Base-by-base conservation (phyloP, 2,329 filamentous ascomycete genomes). In the Pseudogymnoascus sp. region DNA sequence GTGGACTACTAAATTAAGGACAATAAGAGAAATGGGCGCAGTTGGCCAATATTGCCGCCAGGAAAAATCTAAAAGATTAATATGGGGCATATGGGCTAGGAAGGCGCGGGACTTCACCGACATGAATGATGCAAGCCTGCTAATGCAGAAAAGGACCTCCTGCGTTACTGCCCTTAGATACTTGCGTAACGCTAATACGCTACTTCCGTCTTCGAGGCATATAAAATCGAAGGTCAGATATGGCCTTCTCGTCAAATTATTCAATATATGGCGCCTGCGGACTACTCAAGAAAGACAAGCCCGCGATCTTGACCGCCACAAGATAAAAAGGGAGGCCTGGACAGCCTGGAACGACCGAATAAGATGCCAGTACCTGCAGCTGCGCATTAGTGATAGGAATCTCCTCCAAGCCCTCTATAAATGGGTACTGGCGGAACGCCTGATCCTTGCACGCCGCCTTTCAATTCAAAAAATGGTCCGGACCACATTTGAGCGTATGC, bases 331-430 rank as follows among this genome's bases (percentile, higher is more conserved):
- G 58, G 84, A 83, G 68, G 76, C 81, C 3, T 85, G 81, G 75
- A 85, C 79, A 1, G 74, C 75, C 9, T 88, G 85, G 86, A 87
- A 86, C 64, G 82, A 87, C 66, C 74, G 74, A 14, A 74, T 86
- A 14, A 81, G 85, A 16, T 79, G 77, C 63, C 75, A 79, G 65
- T 78, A 78, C 14, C 71, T 87, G 1, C 73, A 72, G 57, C 73
- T 77, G 18, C 79, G 77, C 12, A 81, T 86, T 57, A 77, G 86
- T 64, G 78, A 82, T 64, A 78, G 84, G 3, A 65, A 86, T 39
- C 73, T 82, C 41, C 72, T 81, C 30, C 79, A 86, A 67, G 72
- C 75, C 6, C 74, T 87, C 63, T 86, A 85, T 70, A 84, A 78
- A 70, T 87, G 84, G 84, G 77, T 81, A n/a, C 67, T 87, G 30